A percentile compares a stretch with the other conserved stretches of the same genome.
Evolutionary conservation across 805 yeast species (phyloP).

Genomic region (Ogataea nonfermentans): DNA sequence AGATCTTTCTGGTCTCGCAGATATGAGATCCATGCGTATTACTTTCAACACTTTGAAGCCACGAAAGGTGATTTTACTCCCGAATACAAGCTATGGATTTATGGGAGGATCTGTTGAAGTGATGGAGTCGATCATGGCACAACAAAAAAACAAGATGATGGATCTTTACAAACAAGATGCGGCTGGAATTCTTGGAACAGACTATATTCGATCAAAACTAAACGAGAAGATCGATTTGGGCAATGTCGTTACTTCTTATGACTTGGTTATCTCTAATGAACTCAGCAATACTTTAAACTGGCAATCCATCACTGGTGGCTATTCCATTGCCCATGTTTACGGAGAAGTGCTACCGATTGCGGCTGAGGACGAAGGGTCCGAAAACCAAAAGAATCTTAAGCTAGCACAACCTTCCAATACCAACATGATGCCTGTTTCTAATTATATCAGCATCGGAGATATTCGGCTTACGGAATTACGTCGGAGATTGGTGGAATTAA

Average conservation of each 20-base stretch:
- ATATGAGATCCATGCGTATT: constrained; percentile 73
- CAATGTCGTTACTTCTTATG: constrained; percentile 52
- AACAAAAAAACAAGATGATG: constrained; percentile 20
- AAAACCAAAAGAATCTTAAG: constrained; percentile 10
- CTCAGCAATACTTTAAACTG: constrained; percentile 64
- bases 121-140: constrained; percentile 21
- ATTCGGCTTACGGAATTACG: constrained; percentile 79
- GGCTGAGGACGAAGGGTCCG: constrained; percentile 12
- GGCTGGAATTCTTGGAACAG: constrained; percentile 23
- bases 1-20: constrained; percentile 83
- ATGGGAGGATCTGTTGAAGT: constrained; percentile 26
- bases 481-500: constrained; percentile 52
- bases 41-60: constrained; percentile 81
- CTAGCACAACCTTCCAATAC: constrained; percentile 15
- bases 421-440: constrained; percentile 17
- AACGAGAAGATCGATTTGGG: constrained; percentile 49
- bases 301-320: constrained; percentile 83
- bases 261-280: constrained; percentile 65
- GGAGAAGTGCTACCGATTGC: constrained; percentile 50
- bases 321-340: constrained; percentile 74
- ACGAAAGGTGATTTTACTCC: constrained; percentile 55
- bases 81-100: constrained; percentile 23
- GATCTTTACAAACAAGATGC: constrained; percentile 18
- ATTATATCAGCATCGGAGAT: constrained; percentile 73
- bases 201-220: constrained; percentile 30